A percentile compares a stretch with the other conserved stretches of the same genome.
Evolutionary conservation across 495 filamentous ascomycete genomes (phyloP).

Genomic region (Jackrogersella multiformis): DNA sequence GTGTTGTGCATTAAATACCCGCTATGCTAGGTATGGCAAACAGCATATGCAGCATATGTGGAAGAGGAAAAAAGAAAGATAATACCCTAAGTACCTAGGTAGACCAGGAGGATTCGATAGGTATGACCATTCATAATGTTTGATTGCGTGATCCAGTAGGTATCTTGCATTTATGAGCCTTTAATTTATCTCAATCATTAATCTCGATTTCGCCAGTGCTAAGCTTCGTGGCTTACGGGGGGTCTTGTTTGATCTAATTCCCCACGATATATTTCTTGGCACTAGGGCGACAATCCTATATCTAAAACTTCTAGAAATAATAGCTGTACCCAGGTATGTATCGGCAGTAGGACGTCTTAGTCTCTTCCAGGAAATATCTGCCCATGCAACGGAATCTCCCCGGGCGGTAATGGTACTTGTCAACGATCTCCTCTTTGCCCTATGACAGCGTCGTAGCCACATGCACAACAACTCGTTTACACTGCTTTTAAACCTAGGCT

Average conservation of each 20-base stretch:
- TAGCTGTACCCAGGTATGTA: background rate
- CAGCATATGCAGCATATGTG: background rate
- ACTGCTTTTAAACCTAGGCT: background rate
- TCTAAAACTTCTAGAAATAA: slow-evolving; percentile 1
- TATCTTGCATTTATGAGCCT: background rate
- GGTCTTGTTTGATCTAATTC: slow-evolving; percentile 10
- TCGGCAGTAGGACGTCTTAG: background rate
- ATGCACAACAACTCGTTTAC: too few species aligned
- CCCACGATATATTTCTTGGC: background rate
- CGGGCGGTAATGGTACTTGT: slow-evolving; percentile 8
- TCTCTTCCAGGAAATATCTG: background rate
- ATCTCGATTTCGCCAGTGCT: slow-evolving; percentile 7
- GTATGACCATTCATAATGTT: background rate
- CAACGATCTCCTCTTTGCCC: background rate
- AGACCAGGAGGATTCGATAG: background rate
- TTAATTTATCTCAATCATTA: background rate
- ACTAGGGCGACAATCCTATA: slow-evolving; percentile 4
- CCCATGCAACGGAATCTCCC: background rate
- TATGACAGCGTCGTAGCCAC: background rate
- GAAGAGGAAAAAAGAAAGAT: too few species aligned
- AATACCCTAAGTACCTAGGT: too few species aligned
- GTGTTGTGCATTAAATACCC: background rate
- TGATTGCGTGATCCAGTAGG: background rate
- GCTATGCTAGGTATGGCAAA: background rate
- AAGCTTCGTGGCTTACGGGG: slow-evolving; percentile 21